phyloP scores from a whole-genome alignment of 2,329 filamentous ascomycete genomes.

The Achaetomium macrosporum region DNA sequence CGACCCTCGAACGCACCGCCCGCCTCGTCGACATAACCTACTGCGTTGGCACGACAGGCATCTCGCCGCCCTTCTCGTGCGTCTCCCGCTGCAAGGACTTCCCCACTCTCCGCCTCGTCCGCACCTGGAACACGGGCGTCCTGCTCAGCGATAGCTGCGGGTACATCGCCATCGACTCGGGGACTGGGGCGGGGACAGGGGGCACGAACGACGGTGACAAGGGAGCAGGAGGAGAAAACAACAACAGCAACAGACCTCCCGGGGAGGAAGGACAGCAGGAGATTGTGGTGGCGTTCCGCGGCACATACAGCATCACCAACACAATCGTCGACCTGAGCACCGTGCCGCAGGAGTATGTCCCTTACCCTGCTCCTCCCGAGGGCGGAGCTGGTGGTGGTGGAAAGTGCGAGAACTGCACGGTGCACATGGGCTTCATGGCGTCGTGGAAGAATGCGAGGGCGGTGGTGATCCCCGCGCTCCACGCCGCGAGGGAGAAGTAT shows the following conservation, averaged over 20 bases:
- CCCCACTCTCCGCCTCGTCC: constrained; percentile 68
- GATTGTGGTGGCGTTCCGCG: constrained; percentile 84
- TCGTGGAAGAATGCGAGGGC: constrained; percentile 75
- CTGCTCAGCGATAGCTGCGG: constrained; percentile 87
- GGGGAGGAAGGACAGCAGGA: constrained; percentile 24
- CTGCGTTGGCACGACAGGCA: constrained; percentile 80
- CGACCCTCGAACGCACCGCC: constrained; percentile 78
- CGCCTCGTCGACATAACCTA: constrained; percentile 91
- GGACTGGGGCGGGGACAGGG: constrained; percentile 7
- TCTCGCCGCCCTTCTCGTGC: constrained; percentile 78
- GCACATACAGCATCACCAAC: constrained; percentile 90
- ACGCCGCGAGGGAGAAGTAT: constrained; percentile 52
- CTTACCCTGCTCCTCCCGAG: constrained; percentile 57
- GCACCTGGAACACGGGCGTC: constrained; percentile 84
- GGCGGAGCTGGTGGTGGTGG: constrained; percentile 29
- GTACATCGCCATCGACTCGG: constrained; percentile 77
- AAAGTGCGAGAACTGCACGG: constrained; percentile 81
- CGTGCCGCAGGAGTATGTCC: constrained; percentile 81
- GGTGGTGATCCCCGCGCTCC: constrained; percentile 62
- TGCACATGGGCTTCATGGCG: constrained; percentile 82
- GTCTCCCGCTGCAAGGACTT: constrained; percentile 82
- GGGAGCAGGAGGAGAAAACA: background rate
- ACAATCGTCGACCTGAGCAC: constrained; percentile 87
- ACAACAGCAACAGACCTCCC: background rate
- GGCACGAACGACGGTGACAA: constrained; percentile 15